A percentile compares a stretch with the other conserved stretches of the same genome.
phyloP scores from a whole-genome alignment of 768 basidiomycete species.

The Chlorophyllum brunneum region DNA sequence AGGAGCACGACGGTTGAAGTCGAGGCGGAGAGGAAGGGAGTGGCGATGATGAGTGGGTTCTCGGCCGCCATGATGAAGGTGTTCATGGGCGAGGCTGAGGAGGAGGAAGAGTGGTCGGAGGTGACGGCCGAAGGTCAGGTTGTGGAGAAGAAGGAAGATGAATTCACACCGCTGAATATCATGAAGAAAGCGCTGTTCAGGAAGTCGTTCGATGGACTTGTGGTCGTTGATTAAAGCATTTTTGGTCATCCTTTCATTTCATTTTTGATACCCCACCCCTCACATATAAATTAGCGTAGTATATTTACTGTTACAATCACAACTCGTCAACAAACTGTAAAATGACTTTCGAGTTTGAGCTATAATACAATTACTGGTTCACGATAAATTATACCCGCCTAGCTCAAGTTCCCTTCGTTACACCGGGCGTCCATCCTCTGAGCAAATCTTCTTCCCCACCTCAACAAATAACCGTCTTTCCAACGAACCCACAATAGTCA shows the following conservation, averaged over 20 bases:
- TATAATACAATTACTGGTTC: too few species aligned
- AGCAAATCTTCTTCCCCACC: neutral
- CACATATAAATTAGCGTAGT: too few species aligned
- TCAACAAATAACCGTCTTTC: neutral
- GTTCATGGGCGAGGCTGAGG: conserved; percentile 55
- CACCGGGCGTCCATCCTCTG: neutral
- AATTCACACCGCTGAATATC: conserved; percentile 36
- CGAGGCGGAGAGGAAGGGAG: conserved; percentile 49
- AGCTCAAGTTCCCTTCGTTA: too few species aligned
- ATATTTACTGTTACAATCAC: too few species aligned
- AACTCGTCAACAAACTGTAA: too few species aligned
- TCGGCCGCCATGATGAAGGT: conserved; percentile 67
- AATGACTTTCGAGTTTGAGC: too few species aligned
- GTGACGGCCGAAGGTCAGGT: conserved; percentile 27
- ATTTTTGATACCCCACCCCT: neutral
- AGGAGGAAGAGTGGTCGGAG: conserved; percentile 32
- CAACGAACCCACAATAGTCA: neutral
- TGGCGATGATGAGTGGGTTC: conserved; percentile 68
- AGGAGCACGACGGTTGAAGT: conserved; percentile 44
- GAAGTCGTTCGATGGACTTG: conserved; percentile 52
- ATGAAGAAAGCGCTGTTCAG: conserved; percentile 45
- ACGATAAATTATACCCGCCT: too few species aligned
- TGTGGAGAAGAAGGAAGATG: conserved; percentile 24
- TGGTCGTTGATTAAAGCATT: conserved; percentile 47
- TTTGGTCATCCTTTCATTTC: neutral